phyloP scores from a whole-genome alignment of 176 grass and related monocot genomes.

The Echinochloa phyllopogon region DNA sequence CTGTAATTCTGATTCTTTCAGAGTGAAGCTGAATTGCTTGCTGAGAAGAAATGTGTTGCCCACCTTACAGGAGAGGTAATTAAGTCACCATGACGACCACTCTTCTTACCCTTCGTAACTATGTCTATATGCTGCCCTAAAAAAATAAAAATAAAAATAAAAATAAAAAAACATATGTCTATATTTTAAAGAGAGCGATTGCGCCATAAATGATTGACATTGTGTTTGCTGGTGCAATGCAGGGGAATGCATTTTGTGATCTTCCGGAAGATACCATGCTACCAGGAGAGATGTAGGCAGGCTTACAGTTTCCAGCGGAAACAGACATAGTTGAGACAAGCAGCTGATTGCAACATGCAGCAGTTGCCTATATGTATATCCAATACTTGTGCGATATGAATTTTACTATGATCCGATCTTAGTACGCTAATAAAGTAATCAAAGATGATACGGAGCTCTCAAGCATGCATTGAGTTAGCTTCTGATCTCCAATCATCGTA shows the following conservation, averaged over 20 bases:
- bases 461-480: neutral
- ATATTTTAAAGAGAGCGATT: neutral
- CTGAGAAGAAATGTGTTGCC: conserved; percentile 93
- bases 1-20: conserved; percentile 57
- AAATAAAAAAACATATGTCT: too few relatives aligned
- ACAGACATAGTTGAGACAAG: neutral
- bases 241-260: conserved; percentile 93
- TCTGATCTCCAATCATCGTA: neutral
- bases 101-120: neutral
- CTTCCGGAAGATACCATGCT: conserved; percentile 91
- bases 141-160: too few relatives aligned
- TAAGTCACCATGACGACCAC: neutral
- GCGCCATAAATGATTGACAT: neutral
- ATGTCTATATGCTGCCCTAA: too few relatives aligned
- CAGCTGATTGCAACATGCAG: conserved; percentile 26
- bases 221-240: conserved; percentile 25
- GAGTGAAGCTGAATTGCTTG: conserved; percentile 90
- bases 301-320: conserved; percentile 4
- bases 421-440: conserved; percentile 5
- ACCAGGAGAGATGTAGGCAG: conserved; percentile 71
- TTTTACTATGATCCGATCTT: neutral
- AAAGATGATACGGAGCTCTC: neutral
- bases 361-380: conserved; percentile 17
- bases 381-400: conserved; percentile 1
- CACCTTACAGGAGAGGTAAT: conserved; percentile 99